These are phyloP conservation scores for Jatropha podagrica DNA, from an alignment of 441 rosid species.

Conservation along the genomic window DNA sequence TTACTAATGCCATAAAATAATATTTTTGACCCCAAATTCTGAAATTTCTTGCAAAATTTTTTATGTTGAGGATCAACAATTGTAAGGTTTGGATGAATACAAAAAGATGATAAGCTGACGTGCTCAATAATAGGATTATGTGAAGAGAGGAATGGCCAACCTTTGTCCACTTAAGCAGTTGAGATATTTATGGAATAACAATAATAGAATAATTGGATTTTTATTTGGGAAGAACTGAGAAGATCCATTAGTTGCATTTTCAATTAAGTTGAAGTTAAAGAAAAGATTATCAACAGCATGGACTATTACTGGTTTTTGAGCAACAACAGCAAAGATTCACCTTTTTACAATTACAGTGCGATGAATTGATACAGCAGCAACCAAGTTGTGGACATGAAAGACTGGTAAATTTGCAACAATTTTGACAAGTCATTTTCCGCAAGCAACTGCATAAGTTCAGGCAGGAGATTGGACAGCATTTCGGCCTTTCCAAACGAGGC, in stretches of 20 bases:
- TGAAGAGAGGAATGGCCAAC: neutral
- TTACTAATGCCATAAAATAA: no score
- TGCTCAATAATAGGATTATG: neutral
- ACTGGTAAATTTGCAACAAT: conserved; percentile 16
- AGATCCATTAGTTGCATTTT: neutral
- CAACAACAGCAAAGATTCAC: conserved; percentile 28
- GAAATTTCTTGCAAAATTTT: neutral
- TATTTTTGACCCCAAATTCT: no score
- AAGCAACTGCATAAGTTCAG: conserved; percentile 14
- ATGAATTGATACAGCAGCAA: conserved; percentile 24
- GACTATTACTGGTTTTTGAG: conserved; percentile 19
- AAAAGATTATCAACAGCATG: conserved; percentile 22
- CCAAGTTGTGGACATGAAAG: conserved; percentile 12
- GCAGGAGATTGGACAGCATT: conserved; percentile 7
- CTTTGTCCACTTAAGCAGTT: neutral
- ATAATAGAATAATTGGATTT: neutral
- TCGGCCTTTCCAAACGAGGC: conserved; percentile 3
- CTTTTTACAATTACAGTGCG: conserved; percentile 12
- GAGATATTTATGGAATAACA: no score
- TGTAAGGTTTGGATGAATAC: no score
- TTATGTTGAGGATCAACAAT: neutral
- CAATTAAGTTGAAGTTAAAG: neutral
- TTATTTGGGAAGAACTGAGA: neutral
- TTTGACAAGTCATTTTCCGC: conserved; percentile 7
- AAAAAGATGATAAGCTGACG: no score